Base-by-base conservation (phyloP, 2,329 filamentous ascomycete species). In the Pestalotiopsis sp. region DNA sequence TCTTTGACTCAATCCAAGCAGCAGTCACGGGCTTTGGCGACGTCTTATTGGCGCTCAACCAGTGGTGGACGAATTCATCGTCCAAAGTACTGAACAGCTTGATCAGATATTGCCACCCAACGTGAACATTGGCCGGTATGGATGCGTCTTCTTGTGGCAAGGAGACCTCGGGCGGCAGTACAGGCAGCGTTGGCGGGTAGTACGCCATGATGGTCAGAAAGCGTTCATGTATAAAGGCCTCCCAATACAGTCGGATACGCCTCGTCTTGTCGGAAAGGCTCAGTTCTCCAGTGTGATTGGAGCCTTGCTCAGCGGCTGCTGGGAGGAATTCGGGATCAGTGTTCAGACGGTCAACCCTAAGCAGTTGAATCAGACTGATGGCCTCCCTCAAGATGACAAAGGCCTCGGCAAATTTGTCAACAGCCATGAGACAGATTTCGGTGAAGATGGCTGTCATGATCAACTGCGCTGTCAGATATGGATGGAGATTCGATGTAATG, bases 371-470 rank as follows among this genome's bases (percentile, higher is more conserved):
- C 61, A 64, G 20, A 14, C 36, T 23, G 11, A 64, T 64, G 7
- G 61, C 61, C 52, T 64, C 61, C 27, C 61, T 17, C 25, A 64
- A 13, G 23, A 64, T 49, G n/a, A 64, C 20, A n/a, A 64, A 64
- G 9, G 61, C 61, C 25, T 64, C 61, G 20, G 61, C 39, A 23
- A 64, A 64, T 39, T 64, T 64, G 17, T 49, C 61, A 64, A 64
- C 61, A 52, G 61, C 61, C 61, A 64, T 64, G 38, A 64, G 25
- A 39, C 61, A 64, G 13, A 64, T 64, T 25, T 64, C 61, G 3
- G 25, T 49, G 20, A 64, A 64, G 20, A 64, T 64, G 23, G 61
- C 61, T 17, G 61, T 64, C 39, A 64, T 64, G 38, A 64, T 64
- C 7, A 64, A 20, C 12, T 31, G 61, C 20, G 61, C 38, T 6